Evolutionary conservation across 495 filamentous ascomycete genomes (phyloP), one percentile per base, ranked within the genome.

Genomic region (Clohesyomyces aquaticus): DNA sequence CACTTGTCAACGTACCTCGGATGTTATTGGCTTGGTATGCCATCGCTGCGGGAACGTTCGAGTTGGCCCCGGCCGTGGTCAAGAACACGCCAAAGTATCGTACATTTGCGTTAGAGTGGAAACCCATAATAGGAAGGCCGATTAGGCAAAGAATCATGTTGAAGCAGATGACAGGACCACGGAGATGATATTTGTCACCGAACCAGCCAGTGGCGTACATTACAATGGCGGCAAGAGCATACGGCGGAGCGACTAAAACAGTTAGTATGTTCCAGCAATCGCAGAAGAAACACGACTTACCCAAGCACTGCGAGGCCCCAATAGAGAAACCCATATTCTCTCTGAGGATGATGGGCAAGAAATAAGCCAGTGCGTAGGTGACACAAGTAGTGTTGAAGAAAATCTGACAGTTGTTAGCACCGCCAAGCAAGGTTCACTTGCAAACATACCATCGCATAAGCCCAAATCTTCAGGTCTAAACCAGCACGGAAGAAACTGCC

Each of bases 21-120:
- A 72, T 68, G 52, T 74, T 73, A 66, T 74, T 74, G 1, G 68
- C 65, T 29, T 72, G 70, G 49, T 74, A 74, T 14, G 72, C 41
- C 68, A 74, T 79, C 42, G 76, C 65, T 18, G 76, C 75, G 0
- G 82, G 85, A 25, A 87, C 79, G 70, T 88, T 89, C 12, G 83
- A 78, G 72, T 88, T 88, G 28, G 81, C 78, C 9, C 84, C 83
- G 4, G 81, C 82, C 0, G 83, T 85, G 25, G 78, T 78, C 47
- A 88, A 73, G 77, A 88, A 90, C n/a, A 86, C 81, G 29, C 86
- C 86, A 54, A 86, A 83, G 67, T 88, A 89, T 19, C 83, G 82
- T 4, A 80, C 79, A 4, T 71, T 78, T 25, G 78, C 57, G 57
- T 72, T 75, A 21, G 71, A 63, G 32, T 77, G 76, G 71, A 82